Percentiles rank a stretch among this genome's conserved stretches.
These are phyloP conservation scores for Populus davidiana DNA, from an alignment of 345 rosid species.

Conservation along the genomic window DNA sequence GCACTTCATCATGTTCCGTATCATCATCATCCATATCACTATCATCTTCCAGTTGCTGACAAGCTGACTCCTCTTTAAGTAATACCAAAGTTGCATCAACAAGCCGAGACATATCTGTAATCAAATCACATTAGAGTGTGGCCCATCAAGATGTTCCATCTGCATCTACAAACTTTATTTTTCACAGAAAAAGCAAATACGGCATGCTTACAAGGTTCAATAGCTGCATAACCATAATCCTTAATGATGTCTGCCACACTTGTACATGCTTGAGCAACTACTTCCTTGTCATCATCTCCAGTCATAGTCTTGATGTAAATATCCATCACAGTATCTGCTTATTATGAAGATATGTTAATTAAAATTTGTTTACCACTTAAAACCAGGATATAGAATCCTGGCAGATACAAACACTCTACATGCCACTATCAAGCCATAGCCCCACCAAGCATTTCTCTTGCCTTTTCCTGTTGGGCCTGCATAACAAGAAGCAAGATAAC, in stretches of 20 bases:
- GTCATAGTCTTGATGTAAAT: constrained; percentile 75
- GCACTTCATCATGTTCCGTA: constrained; percentile 82
- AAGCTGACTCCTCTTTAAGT: constrained; percentile 84
- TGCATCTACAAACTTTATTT: neutral
- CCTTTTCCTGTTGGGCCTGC: constrained; percentile 74
- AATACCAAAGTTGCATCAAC: constrained; percentile 70
- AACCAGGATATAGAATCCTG: neutral
- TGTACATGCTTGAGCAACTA: constrained; percentile 93
- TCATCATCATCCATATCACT: constrained; percentile 82
- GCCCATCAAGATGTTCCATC: constrained; percentile 6
- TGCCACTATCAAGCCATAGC: constrained; percentile 4
- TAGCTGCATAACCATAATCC: constrained; percentile 70
- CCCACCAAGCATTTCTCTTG: constrained; percentile 77
- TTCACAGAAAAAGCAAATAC: neutral
- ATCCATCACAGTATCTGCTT: constrained; percentile 72
- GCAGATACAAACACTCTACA: neutral
- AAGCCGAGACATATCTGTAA: constrained; percentile 71
- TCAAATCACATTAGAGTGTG: constrained; percentile 3
- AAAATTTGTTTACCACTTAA: constrained; percentile 7
- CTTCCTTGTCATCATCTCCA: constrained; percentile 96
- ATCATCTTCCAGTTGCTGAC: constrained; percentile 72
- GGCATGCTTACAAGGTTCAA: constrained; percentile 80
- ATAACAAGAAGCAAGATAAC: constrained; percentile 20
- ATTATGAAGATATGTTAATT: constrained; percentile 21
- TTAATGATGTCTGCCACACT: constrained; percentile 76